Percentiles rank a stretch among this genome's conserved stretches.
Conservation (phyloP, 495 filamentous ascomycete genomes). For the Neurospora sp. region DNA sequence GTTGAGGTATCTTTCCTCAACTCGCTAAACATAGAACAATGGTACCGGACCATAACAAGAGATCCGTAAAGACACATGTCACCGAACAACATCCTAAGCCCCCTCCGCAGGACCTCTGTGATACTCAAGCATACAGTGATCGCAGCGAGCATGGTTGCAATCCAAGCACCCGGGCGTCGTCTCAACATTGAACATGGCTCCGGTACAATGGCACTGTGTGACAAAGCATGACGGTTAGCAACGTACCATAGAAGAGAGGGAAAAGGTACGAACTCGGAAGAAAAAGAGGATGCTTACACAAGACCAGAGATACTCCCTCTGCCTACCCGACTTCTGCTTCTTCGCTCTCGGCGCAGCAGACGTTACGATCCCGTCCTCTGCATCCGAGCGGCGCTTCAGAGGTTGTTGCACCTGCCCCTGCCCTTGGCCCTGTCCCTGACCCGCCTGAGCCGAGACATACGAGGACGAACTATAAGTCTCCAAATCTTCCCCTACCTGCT, state of each 20-base stretch:
- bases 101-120: not conserved
- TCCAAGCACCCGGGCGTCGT: conserved; percentile 1
- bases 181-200: not conserved
- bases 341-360: not conserved
- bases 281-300: conserved; percentile 3
- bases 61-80: no score
- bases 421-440: not conserved
- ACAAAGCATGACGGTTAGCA: no score
- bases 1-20: no score
- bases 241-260: not conserved
- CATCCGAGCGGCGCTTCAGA: not conserved
- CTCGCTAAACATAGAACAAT: no score
- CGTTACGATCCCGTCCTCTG: not conserved
- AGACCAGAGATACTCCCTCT: not conserved
- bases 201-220: not conserved
- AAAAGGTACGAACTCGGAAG: not conserved
- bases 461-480: not conserved
- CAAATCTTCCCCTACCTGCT: not conserved
- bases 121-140: not conserved
- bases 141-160: not conserved
- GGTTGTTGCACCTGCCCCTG: not conserved
- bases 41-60: no score
- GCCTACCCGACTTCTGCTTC: not conserved
- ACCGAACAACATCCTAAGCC: no score
- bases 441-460: not conserved